Conservation (phyloP, 2,329 filamentous ascomycete genomes). For the Ceratocystis cacaofunesta region DNA sequence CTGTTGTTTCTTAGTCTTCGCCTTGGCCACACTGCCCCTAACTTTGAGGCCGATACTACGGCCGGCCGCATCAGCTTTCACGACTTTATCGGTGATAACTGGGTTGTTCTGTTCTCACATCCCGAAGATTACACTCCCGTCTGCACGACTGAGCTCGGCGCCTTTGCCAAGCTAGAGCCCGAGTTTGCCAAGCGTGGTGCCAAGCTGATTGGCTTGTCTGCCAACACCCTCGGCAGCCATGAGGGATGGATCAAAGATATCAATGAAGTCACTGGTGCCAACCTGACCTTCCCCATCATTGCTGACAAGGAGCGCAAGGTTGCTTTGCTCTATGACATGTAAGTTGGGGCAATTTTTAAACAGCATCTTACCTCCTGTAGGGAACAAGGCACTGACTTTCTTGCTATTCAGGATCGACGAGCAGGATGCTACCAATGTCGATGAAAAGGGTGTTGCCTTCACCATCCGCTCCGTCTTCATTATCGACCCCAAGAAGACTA, state of each 20-base stretch:
- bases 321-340: conserved; percentile 66
- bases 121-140: conserved; percentile 87
- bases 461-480: conserved; percentile 92
- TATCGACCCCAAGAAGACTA: conserved; percentile 87
- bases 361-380: not conserved
- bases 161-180: conserved; percentile 75
- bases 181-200: conserved; percentile 78
- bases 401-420: conserved; percentile 48
- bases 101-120: conserved; percentile 74
- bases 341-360: conserved; percentile 22
- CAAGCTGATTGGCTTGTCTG: conserved; percentile 81
- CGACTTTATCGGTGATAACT: conserved; percentile 63
- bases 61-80: conserved; percentile 68
- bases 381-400: not conserved
- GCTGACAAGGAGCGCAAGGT: conserved; percentile 66
- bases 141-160: conserved; percentile 89
- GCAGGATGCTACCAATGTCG: conserved; percentile 68
- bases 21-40: conserved; percentile 54
- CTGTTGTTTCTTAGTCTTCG: conserved; percentile 31
- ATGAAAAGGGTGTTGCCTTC: conserved; percentile 71
- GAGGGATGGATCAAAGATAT: conserved; percentile 85
- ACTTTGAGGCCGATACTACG: conserved; percentile 73
- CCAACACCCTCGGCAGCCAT: conserved; percentile 75
- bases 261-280: conserved; percentile 57
- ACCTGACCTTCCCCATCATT: conserved; percentile 64